Conservation (phyloP, 2,329 filamentous ascomycete genomes). For the Alternaria rosae region DNA sequence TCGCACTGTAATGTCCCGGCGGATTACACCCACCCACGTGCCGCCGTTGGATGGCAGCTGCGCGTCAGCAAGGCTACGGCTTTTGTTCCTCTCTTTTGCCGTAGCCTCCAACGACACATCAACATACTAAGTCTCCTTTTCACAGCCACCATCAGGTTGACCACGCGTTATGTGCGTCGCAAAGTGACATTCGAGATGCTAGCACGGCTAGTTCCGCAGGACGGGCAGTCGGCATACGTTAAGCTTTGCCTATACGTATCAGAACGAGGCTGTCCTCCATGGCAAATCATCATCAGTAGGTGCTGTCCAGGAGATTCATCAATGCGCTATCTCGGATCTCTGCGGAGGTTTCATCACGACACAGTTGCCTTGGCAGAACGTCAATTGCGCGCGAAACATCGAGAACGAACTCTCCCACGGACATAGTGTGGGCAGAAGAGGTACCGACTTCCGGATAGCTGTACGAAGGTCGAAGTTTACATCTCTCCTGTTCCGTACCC, state of each 20-base stretch:
- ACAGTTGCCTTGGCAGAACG: background rate
- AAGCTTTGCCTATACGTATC: background rate
- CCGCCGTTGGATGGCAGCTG: background rate
- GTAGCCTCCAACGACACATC: background rate
- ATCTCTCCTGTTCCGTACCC: background rate
- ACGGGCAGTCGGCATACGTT: background rate
- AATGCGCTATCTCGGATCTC: background rate
- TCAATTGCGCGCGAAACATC: background rate
- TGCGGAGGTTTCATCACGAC: background rate
- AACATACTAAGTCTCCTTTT: too few relatives aligned
- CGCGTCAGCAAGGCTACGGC: background rate
- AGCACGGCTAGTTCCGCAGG: background rate
- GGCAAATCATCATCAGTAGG: background rate
- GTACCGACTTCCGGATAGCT: background rate
- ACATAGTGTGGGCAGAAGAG: background rate
- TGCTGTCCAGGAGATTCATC: background rate
- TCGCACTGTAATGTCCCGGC: background rate
- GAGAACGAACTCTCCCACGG: background rate
- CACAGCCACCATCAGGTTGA: background rate
- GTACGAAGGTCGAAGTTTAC: background rate
- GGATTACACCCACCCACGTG: background rate
- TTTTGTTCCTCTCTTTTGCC: background rate
- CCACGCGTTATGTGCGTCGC: background rate
- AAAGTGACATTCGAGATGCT: background rate
- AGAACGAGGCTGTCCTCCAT: background rate